These are phyloP conservation scores for Arabidopsis suecica DNA, from an alignment of 345 rosid genomes.

Conservation along the genomic window DNA sequence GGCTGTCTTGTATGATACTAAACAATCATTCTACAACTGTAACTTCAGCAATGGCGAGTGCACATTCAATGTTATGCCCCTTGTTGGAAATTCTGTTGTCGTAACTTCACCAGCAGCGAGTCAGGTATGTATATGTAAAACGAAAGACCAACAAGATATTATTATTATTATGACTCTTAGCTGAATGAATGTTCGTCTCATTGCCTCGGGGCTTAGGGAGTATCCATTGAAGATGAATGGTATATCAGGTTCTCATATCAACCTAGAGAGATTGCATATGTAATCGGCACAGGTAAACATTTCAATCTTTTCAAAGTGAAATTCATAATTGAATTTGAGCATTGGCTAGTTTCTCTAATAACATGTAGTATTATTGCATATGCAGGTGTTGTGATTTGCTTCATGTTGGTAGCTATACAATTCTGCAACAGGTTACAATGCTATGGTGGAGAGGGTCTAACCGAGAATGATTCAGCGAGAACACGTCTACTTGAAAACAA, in stretches of 20 bases:
- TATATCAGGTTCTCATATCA: constrained; percentile 63
- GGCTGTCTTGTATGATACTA: constrained; percentile 69
- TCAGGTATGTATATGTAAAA: constrained; percentile 47
- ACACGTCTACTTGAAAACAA: constrained; percentile 62
- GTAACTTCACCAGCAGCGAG: constrained; percentile 63
- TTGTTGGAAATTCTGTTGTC: constrained; percentile 58
- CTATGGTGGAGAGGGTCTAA: constrained; percentile 32
- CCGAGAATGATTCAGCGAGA: constrained; percentile 38
- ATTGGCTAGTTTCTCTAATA: not conserved
- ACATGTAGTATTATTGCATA: not conserved
- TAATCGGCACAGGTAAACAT: constrained; percentile 60
- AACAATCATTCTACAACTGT: constrained; percentile 72
- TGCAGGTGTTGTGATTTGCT: constrained; percentile 61
- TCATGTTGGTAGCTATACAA: constrained; percentile 56
- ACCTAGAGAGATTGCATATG: constrained; percentile 70
- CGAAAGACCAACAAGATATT: not conserved
- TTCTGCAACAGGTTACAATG: constrained; percentile 54
- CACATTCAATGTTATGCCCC: constrained; percentile 53
- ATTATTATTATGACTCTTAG: not conserved
- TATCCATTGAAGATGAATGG: constrained; percentile 58
- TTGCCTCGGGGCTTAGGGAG: constrained; percentile 51
- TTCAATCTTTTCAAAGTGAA: constrained; percentile 18
- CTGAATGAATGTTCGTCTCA: constrained; percentile 9
- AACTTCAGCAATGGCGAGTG: constrained; percentile 59
- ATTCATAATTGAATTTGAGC: not conserved